Evolutionary conservation across 2,329 filamentous ascomycete genomes (phyloP).

Genomic region (Fusarium sacchari): DNA sequence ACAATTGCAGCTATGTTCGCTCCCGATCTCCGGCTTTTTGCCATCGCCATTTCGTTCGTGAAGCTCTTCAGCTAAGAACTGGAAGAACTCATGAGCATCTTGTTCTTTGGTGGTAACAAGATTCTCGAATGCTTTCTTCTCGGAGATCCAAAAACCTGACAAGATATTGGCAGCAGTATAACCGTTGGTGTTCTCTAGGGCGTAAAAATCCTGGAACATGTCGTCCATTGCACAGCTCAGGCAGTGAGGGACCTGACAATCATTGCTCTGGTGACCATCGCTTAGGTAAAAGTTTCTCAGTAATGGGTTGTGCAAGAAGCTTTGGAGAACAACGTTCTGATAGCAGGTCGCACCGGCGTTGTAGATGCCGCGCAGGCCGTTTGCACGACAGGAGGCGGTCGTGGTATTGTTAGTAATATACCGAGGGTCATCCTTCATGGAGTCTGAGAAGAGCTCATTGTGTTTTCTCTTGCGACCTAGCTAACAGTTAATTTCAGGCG

Average conservation of each 20-base stretch:
- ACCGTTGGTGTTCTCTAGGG: slow-evolving; percentile 81
- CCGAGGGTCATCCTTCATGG: slow-evolving; percentile 75
- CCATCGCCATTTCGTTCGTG: slow-evolving; percentile 83
- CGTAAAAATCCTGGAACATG: slow-evolving; percentile 78
- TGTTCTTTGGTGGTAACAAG: slow-evolving; percentile 93
- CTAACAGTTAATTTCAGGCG: neutral
- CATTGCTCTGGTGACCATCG: slow-evolving; percentile 83
- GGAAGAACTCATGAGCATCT: slow-evolving; percentile 97
- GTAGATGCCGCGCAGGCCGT: slow-evolving; percentile 90
- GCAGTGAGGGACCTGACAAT: slow-evolving; percentile 73
- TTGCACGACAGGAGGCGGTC: slow-evolving; percentile 83
- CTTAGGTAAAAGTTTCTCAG: slow-evolving; percentile 92
- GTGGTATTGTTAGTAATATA: slow-evolving; percentile 83
- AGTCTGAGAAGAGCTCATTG: slow-evolving; percentile 74
- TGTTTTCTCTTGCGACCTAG: slow-evolving; percentile 78
- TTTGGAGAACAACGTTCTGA: slow-evolving; percentile 95
- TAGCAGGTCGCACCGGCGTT: slow-evolving; percentile 99
- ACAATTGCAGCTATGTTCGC: slow-evolving; percentile 79
- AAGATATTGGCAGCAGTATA: slow-evolving; percentile 92
- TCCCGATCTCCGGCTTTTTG: slow-evolving; percentile 68
- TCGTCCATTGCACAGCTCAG: slow-evolving; percentile 78
- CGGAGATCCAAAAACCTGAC: slow-evolving; percentile 88
- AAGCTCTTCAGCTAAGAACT: slow-evolving; percentile 91
- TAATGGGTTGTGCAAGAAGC: slow-evolving; percentile 91
- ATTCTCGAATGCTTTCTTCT: slow-evolving; percentile 76